Conservation (phyloP, 495 filamentous ascomycete genomes). For the Penicillium silybi region DNA sequence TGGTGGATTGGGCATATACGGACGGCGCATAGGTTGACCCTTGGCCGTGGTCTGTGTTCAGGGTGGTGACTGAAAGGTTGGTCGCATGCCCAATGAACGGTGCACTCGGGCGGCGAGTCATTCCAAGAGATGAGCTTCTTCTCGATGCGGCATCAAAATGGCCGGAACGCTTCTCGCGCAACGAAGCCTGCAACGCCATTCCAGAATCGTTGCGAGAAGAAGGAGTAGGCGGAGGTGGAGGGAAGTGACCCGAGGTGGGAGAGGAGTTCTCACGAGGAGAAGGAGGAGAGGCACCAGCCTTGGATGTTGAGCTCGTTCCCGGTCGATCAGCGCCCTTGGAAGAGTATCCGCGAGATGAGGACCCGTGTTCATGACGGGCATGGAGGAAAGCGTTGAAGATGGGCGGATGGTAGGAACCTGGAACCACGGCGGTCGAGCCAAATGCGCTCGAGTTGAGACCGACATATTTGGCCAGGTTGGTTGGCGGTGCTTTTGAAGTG, state of each 20-base stretch:
- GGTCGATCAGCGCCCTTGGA: slow-evolving; percentile 67
- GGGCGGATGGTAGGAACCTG: slow-evolving; percentile 42
- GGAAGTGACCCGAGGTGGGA: slow-evolving; percentile 76
- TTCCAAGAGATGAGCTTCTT: slow-evolving; percentile 85
- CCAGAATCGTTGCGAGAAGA: slow-evolving; percentile 88
- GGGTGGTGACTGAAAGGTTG: slow-evolving; percentile 77
- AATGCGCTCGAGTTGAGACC: slow-evolving; percentile 85
- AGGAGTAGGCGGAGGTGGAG: slow-evolving; percentile 66
- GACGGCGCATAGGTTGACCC: slow-evolving; percentile 88
- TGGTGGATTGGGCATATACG: slow-evolving; percentile 90
- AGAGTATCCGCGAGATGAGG: slow-evolving; percentile 39
- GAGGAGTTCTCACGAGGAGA: slow-evolving; percentile 66
- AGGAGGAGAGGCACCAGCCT: slow-evolving; percentile 64
- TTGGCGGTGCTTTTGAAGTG: slow-evolving; percentile 61
- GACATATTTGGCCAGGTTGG: slow-evolving; percentile 76
- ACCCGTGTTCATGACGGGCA: slow-evolving; percentile 58
- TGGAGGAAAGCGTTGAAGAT: slow-evolving; percentile 92
- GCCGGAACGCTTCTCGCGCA: slow-evolving; percentile 91
- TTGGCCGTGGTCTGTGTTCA: slow-evolving; percentile 69
- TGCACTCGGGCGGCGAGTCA: slow-evolving; percentile 75
- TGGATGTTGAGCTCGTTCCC: slow-evolving; percentile 72
- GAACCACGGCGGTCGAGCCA: slow-evolving; percentile 56
- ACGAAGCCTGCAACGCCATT: slow-evolving; percentile 74
- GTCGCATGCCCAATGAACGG: slow-evolving; percentile 80
- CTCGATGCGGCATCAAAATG: slow-evolving; percentile 84